Evolutionary conservation across 1,284 basidiomycete genomes (phyloP), one percentile per base, ranked within the genome.

Genomic region (Sporisorium scitamineum): DNA sequence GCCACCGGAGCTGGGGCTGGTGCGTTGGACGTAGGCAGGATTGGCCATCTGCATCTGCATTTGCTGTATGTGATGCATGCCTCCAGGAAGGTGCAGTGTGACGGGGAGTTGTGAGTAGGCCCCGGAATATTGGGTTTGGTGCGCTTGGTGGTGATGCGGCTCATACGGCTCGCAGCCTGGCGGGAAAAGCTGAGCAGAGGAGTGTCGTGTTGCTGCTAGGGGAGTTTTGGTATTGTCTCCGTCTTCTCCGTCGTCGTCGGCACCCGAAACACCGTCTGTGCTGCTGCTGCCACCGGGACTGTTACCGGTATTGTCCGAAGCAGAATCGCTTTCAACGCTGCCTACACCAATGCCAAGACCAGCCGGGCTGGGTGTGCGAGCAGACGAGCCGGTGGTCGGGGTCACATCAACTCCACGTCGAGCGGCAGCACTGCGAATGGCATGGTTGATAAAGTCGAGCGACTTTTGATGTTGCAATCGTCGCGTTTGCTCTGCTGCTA

Each of bases 401-500:
- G 61, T 68, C 6, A 67, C 65, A 8, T 69, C 58, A n/a, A 69
- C 71, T 6, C 63, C 81, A 14, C 69, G 70, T 20, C 81, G 62
- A 42, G 84, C 84, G 2, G 84, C 82, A n/a, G 84, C 84, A 58
- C 83, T 85, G 18, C 80, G 76, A 41, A 85, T 84, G 8, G 84
- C 84, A 52, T 81, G 81, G 56, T 85, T 83, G 76, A 85, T 85
- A 54, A 84, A 84, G 67, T 84, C 83, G 18, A 85, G 80, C 44
- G 84, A 85, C 48, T 82, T 81, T 34, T 82, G 82, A 56, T 84
- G 83, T 50, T 84, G 81, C 44, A 83, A 14, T n/a, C 68, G 54
- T 27, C 68, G 51, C 3, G 41, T 61, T 26, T 70, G 56, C 20
- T 68, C 63, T 11, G 54, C 54, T 14, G 51, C 70, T 13, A 61